A percentile compares a stretch with the other conserved stretches of the same genome.
Evolutionary conservation across 2,329 filamentous ascomycete species (phyloP).

Genomic region (Pseudogymnoascus destructans): DNA sequence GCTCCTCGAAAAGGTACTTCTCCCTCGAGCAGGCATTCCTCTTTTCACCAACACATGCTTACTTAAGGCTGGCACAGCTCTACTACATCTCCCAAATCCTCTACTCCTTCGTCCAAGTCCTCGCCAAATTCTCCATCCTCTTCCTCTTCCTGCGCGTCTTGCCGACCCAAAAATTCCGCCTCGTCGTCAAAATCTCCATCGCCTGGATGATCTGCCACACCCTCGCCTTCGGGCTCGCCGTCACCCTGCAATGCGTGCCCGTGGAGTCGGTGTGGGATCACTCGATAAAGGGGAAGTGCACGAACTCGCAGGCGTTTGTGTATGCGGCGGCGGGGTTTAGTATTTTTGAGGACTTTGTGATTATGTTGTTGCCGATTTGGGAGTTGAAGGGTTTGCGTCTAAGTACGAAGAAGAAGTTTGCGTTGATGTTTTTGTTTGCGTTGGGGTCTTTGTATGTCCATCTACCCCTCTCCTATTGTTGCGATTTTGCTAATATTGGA

Average conservation of each 20-base stretch:
- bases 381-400: constrained; percentile 49
- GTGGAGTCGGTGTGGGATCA: constrained; percentile 12
- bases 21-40: neutral
- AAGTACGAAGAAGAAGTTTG: constrained; percentile 51
- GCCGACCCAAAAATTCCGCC: neutral
- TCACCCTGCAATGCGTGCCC: constrained; percentile 15
- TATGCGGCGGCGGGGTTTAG: constrained; percentile 54
- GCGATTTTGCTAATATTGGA: constrained; percentile 10
- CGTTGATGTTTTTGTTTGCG: constrained; percentile 51
- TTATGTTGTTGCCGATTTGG: constrained; percentile 51
- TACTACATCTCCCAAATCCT: constrained; percentile 8
- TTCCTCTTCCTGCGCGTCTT: constrained; percentile 8
- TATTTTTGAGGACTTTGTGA: constrained; percentile 52
- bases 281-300: constrained; percentile 31
- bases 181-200: constrained; percentile 8
- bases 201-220: constrained; percentile 10
- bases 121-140: constrained; percentile 10
- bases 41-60: neutral
- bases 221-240: constrained; percentile 11
- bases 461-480: too few species aligned
- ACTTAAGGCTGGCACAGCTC: neutral
- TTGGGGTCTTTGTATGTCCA: constrained; percentile 49
- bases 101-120: neutral
- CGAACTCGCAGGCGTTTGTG: constrained; percentile 50
- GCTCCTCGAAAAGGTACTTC: neutral